A percentile compares a stretch with the other conserved stretches of the same genome.
These are phyloP conservation scores for Apiospora sp. DNA, from an alignment of 2,329 filamentous ascomycete species.

Conservation along the genomic window DNA sequence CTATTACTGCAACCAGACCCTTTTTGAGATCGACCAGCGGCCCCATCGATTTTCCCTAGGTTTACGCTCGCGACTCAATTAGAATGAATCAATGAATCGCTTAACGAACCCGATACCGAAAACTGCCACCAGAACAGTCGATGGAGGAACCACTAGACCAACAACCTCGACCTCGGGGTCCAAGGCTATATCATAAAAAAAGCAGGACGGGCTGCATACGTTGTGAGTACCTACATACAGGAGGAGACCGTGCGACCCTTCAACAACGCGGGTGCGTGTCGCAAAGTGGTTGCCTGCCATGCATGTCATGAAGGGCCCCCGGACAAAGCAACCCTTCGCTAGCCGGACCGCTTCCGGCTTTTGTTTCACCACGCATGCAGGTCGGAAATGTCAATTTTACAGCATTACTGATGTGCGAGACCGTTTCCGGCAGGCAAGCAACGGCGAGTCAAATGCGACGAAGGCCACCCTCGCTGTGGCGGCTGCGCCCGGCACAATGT, in stretches of 20 bases:
- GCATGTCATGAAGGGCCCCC: not conserved
- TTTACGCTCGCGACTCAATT: not conserved
- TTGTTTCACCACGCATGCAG: not conserved
- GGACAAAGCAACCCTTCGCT: not conserved
- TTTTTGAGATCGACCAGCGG: not conserved
- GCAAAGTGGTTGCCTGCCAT: not conserved
- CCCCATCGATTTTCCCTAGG: constrained; percentile 3
- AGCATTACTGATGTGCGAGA: not conserved
- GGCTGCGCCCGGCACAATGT: constrained; percentile 42
- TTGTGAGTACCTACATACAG: constrained; percentile 19
- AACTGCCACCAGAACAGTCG: not conserved
- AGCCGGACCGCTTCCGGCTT: not conserved
- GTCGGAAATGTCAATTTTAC: too few species aligned
- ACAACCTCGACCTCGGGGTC: constrained; percentile 36
- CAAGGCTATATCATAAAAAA: constrained; percentile 45
- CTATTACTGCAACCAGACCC: not conserved
- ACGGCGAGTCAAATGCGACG: constrained; percentile 39
- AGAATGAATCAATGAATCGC: not conserved
- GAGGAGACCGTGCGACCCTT: not conserved
- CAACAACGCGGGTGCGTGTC: not conserved
- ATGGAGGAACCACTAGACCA: constrained; percentile 2
- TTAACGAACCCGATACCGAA: constrained; percentile 18
- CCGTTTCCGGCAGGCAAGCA: constrained; percentile 25
- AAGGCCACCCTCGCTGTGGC: constrained; percentile 39
- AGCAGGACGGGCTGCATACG: constrained; percentile 39